Conservation (phyloP, 148 eudicot genomes). For the Rhododendron ovatum region DNA sequence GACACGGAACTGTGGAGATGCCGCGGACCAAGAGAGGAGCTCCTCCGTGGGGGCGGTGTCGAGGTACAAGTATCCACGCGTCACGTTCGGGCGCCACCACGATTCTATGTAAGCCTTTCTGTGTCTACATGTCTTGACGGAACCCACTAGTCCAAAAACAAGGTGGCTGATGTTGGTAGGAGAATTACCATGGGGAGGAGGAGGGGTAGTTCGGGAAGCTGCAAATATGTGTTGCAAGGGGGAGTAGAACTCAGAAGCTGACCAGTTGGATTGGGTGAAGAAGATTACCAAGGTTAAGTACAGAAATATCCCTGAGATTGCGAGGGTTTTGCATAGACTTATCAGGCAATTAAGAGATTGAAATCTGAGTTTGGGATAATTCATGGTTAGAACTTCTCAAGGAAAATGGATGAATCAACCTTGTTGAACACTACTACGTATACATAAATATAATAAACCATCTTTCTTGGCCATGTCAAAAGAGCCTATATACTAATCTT, state of each 20-base stretch:
- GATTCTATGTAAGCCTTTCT: constrained; percentile 22
- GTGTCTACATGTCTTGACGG: constrained; percentile 8
- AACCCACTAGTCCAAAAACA: constrained; percentile 21
- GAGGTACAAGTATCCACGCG: constrained; percentile 20
- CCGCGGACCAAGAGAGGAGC: constrained; percentile 16
- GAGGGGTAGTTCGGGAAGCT: background rate
- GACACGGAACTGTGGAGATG: constrained; percentile 19
- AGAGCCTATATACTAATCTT: no score
- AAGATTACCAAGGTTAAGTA: background rate
- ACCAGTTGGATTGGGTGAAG: background rate
- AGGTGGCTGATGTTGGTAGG: constrained; percentile 24
- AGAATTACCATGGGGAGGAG: background rate
- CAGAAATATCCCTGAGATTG: background rate
- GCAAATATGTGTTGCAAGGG: background rate
- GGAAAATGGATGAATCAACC: background rate
- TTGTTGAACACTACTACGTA: no score
- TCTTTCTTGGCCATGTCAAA: no score
- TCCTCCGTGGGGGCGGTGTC: constrained; percentile 15
- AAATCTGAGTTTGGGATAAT: background rate
- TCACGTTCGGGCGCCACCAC: constrained; percentile 33
- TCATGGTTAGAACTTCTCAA: background rate
- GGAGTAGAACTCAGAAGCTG: background rate
- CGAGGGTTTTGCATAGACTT: background rate
- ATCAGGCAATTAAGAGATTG: background rate
- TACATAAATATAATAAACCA: no score